These are phyloP conservation scores for Kodamaea nitidulidarum DNA, from an alignment of 805 yeast species.

Conservation along the genomic window DNA sequence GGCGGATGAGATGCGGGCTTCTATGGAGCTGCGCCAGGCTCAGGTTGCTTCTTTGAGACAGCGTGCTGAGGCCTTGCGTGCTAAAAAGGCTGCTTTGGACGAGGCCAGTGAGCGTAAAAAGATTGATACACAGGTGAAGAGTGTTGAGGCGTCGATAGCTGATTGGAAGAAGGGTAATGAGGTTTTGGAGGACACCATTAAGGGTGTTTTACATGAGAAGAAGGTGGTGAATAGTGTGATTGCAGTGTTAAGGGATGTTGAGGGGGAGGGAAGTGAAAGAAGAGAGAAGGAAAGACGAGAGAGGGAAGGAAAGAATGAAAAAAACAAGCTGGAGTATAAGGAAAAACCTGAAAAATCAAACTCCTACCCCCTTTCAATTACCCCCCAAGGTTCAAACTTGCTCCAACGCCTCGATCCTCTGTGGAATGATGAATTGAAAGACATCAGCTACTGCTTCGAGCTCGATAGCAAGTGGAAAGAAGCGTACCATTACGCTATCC, in stretches of 20 bases:
- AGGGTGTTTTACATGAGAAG: constrained; percentile 20
- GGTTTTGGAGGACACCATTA: constrained; percentile 24
- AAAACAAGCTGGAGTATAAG: no score
- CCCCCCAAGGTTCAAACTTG: constrained; percentile 23
- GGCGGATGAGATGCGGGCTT: constrained; percentile 5
- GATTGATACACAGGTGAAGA: constrained; percentile 16
- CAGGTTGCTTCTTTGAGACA: constrained; percentile 17
- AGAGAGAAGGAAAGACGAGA: neutral
- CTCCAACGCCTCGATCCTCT: constrained; percentile 27
- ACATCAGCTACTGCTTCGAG: constrained; percentile 20
- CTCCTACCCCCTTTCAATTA: no score
- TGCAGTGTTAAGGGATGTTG: constrained; percentile 21
- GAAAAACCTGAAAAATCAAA: no score
- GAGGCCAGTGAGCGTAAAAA: constrained; percentile 22
- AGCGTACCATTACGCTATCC: constrained; percentile 26
- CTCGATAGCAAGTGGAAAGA: constrained; percentile 31
- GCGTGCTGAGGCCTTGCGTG: constrained; percentile 20
- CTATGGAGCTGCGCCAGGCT: constrained; percentile 17
- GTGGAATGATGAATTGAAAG: constrained; percentile 32
- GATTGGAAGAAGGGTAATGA: constrained; percentile 20
- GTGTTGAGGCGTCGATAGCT: constrained; percentile 14
- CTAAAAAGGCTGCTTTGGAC: constrained; percentile 13
- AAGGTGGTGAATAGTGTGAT: constrained; percentile 16
- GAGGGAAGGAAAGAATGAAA: no score
- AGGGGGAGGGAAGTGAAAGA: constrained; percentile 12